These are phyloP conservation scores for Arthroderma sp. DNA, from an alignment of 2,329 filamentous ascomycete genomes.

Conservation along the genomic window DNA sequence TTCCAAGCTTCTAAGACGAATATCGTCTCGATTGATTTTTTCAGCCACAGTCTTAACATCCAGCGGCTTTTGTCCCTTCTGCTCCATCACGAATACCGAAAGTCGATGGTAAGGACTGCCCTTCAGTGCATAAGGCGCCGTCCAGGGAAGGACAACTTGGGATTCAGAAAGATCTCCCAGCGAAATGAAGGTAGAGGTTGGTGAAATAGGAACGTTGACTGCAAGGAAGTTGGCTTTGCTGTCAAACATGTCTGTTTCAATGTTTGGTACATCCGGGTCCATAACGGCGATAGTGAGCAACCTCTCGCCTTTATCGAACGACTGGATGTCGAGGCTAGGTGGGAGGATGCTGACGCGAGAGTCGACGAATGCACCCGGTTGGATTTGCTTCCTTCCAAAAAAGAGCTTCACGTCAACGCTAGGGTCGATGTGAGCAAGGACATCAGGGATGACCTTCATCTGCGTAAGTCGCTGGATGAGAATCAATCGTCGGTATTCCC, in stretches of 20 bases:
- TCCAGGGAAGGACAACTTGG: constrained; percentile 67
- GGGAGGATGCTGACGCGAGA: constrained; percentile 59
- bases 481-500: constrained; percentile 64
- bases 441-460: constrained; percentile 76
- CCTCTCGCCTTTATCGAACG: constrained; percentile 69
- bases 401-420: constrained; percentile 67
- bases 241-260: constrained; percentile 61
- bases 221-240: constrained; percentile 83
- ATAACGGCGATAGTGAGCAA: constrained; percentile 75
- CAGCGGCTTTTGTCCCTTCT: constrained; percentile 50
- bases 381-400: constrained; percentile 59
- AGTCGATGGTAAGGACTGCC: constrained; percentile 85
- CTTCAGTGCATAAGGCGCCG: constrained; percentile 77
- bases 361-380: constrained; percentile 67
- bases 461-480: constrained; percentile 76
- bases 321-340: constrained; percentile 68
- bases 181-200: constrained; percentile 50
- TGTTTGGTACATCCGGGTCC: constrained; percentile 78
- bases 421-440: constrained; percentile 69
- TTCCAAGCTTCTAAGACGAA: constrained; percentile 63
- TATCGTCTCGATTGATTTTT: constrained; percentile 48
- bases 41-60: constrained; percentile 46
- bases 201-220: constrained; percentile 55
- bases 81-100: constrained; percentile 70
- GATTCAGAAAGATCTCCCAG: constrained; percentile 50